Conservation (phyloP, 768 basidiomycete species). For the Russula abietina region DNA sequence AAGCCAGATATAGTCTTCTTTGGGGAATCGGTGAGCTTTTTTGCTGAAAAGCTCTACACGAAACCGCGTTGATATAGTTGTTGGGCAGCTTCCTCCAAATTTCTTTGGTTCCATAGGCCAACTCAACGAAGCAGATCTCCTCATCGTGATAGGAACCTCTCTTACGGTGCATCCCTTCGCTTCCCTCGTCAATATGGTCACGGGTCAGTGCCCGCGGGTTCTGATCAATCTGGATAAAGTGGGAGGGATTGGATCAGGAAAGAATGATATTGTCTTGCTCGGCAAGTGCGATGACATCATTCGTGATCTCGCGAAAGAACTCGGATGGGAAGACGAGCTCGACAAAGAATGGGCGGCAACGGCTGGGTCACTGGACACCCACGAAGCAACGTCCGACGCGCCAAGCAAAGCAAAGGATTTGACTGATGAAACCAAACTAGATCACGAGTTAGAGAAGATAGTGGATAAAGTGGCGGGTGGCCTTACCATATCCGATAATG, state of each 20-base stretch:
- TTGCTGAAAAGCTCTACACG: background rate
- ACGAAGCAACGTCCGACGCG: background rate
- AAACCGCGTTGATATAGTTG: background rate
- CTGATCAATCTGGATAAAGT: conserved; percentile 24
- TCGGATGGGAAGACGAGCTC: conserved; percentile 25
- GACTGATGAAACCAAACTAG: background rate
- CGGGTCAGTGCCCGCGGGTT: conserved; percentile 19
- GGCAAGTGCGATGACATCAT: conserved; percentile 25
- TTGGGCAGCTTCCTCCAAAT: conserved; percentile 56
- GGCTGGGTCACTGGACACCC: conserved; percentile 1
- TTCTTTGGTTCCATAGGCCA: conserved; percentile 56
- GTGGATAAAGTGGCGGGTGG: background rate
- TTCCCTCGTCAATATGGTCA: conserved; percentile 16
- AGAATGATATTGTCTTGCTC: conserved; percentile 22
- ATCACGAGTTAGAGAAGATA: conserved; percentile 16
- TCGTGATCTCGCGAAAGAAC: conserved; percentile 20
- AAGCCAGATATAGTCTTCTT: conserved; percentile 97
- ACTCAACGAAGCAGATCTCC: conserved; percentile 67
- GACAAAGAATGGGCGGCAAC: conserved; percentile 19
- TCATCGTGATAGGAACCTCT: conserved; percentile 25
- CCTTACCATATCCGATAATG: conserved; percentile 11
- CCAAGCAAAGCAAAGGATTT: background rate
- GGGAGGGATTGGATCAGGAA: conserved; percentile 15
- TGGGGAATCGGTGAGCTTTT: conserved; percentile 60
- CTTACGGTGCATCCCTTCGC: conserved; percentile 26